Evolutionary conservation across 768 basidiomycete species (phyloP).

Genomic region (Chiua virens): DNA sequence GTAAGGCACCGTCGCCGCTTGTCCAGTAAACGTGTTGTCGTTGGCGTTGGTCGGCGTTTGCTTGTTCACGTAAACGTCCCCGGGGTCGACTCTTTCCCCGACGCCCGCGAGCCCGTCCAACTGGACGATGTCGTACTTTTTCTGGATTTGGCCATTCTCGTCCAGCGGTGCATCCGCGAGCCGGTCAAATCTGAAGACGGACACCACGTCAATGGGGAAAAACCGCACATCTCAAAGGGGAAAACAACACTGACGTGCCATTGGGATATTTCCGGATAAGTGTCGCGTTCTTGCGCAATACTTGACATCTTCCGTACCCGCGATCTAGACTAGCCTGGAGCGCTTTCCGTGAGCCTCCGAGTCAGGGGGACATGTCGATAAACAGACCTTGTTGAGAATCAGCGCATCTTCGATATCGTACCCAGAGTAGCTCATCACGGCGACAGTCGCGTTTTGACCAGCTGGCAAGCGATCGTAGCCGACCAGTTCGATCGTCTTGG

Average conservation of each 20-base stretch:
- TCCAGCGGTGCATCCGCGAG: slow-evolving; percentile 89
- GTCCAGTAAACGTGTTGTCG: slow-evolving; percentile 84
- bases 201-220: slow-evolving; percentile 3
- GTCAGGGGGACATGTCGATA: neutral
- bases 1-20: slow-evolving; percentile 81
- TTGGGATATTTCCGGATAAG: slow-evolving; percentile 96
- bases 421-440: slow-evolving; percentile 98
- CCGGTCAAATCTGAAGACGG: slow-evolving; percentile 72
- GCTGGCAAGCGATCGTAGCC: slow-evolving; percentile 97
- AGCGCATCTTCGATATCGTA: slow-evolving; percentile 99
- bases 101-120: slow-evolving; percentile 92
- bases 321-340: slow-evolving; percentile 89
- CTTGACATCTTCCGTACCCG: slow-evolving; percentile 97
- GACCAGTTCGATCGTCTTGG: slow-evolving; percentile 95
- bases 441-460: slow-evolving; percentile 97
- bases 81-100: slow-evolving; percentile 90
- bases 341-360: slow-evolving; percentile 2
- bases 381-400: slow-evolving; percentile 82
- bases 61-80: slow-evolving; percentile 95
- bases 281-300: slow-evolving; percentile 92
- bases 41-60: slow-evolving; percentile 95
- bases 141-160: slow-evolving; percentile 74
- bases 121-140: slow-evolving; percentile 90
- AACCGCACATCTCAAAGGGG: slow-evolving; percentile 6
- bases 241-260: slow-evolving; percentile 74